Evolutionary conservation across 2,329 filamentous ascomycete species (phyloP).

Genomic region (Xylariaceae sp.): DNA sequence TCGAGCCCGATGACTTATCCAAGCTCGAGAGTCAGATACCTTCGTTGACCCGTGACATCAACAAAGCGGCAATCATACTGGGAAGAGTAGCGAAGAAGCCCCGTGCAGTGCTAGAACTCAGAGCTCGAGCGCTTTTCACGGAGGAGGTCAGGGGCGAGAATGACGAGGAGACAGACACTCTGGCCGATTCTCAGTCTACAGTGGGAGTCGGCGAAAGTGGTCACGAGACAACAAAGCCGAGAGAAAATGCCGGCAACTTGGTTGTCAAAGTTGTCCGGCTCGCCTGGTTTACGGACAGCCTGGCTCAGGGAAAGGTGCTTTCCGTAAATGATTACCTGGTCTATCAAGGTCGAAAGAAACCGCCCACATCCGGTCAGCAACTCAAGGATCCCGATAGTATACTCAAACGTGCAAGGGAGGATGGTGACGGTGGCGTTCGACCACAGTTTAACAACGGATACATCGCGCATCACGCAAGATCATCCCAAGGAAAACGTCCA

Average conservation of each 20-base stretch:
- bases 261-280: conserved; percentile 52
- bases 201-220: not conserved
- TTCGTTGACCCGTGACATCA: conserved; percentile 63
- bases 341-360: conserved; percentile 44
- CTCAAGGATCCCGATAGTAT: conserved; percentile 25
- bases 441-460: conserved; percentile 14
- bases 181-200: conserved; percentile 21
- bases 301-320: conserved; percentile 41
- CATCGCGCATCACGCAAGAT: conserved; percentile 19
- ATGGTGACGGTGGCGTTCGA: conserved; percentile 14
- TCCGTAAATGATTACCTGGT: conserved; percentile 48
- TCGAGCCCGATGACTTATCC: conserved; percentile 58
- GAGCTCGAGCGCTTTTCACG: conserved; percentile 57
- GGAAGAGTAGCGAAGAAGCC: conserved; percentile 65
- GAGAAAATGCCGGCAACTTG: conserved; percentile 14
- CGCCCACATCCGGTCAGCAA: conserved; percentile 14
- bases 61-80: conserved; percentile 68
- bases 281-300: conserved; percentile 52
- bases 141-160: conserved; percentile 38
- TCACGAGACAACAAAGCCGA: not conserved
- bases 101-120: conserved; percentile 72
- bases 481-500: conserved; percentile 34
- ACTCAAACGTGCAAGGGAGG: conserved; percentile 31
- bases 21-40: conserved; percentile 59
- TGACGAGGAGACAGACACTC: not conserved